A percentile compares a stretch with the other conserved stretches of the same genome.
Evolutionary conservation across 805 yeast genomes (phyloP).

Genomic region (Starmerella stigmatis): DNA sequence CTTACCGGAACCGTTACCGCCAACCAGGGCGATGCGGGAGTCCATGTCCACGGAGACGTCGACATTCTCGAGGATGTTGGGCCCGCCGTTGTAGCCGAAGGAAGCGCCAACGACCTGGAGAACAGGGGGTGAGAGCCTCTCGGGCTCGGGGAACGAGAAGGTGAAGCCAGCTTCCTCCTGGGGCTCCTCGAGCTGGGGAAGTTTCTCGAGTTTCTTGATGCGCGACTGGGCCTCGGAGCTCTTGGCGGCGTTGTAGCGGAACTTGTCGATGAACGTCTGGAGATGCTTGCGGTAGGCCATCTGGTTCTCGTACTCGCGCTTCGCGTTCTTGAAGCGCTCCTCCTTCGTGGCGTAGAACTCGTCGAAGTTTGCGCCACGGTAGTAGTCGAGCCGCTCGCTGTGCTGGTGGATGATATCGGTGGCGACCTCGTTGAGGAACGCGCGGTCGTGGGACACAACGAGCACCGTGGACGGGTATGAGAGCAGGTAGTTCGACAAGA

Average conservation of each 20-base stretch:
- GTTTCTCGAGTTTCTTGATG: conserved; percentile 88
- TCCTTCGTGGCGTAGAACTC: conserved; percentile 86
- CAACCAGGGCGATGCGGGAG: conserved; percentile 91
- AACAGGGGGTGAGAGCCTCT: conserved; percentile 84
- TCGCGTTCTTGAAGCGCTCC: conserved; percentile 86
- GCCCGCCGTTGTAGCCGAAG: conserved; percentile 61
- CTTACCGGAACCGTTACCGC: conserved; percentile 99
- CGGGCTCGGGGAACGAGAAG: conserved; percentile 93
- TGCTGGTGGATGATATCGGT: conserved; percentile 98
- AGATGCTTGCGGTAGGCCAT: conserved; percentile 91
- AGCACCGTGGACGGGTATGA: conserved; percentile 84
- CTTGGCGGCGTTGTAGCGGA: conserved; percentile 94
- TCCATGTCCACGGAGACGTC: conserved; percentile 87
- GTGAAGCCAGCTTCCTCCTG: conserved; percentile 78
- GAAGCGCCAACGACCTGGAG: conserved; percentile 76
- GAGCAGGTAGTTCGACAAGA: conserved; percentile 78
- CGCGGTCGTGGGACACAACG: conserved; percentile 96
- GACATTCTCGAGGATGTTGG: conserved; percentile 56
- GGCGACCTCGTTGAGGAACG: conserved; percentile 94
- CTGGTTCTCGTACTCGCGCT: conserved; percentile 93
- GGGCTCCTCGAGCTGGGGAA: conserved; percentile 88
- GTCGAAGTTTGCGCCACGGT: conserved; percentile 83
- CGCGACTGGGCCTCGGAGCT: conserved; percentile 97
- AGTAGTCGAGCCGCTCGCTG: conserved; percentile 91
- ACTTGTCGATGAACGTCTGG: conserved; percentile 91